Conservation (phyloP, 768 basidiomycete species). For the Pisolithus tinctorius region DNA sequence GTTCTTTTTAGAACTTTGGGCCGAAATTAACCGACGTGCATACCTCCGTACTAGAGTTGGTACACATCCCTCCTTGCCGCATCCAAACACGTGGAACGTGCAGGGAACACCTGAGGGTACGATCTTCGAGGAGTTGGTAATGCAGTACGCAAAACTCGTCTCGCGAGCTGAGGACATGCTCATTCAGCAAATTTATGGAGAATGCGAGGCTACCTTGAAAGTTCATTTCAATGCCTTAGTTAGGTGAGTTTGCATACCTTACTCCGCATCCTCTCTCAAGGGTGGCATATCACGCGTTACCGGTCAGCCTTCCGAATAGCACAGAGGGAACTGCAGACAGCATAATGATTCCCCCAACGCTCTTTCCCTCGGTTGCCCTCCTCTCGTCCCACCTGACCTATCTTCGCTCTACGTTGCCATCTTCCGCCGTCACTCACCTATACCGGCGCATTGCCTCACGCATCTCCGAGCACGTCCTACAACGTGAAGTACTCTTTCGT, state of each 20-base stretch:
- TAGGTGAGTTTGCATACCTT: slow-evolving; percentile 27
- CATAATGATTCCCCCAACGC: slow-evolving; percentile 56
- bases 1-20: slow-evolving; percentile 92
- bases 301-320: not conserved
- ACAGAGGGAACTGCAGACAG: slow-evolving; percentile 14
- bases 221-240: slow-evolving; percentile 56
- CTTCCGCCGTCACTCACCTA: slow-evolving; percentile 46
- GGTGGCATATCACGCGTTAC: no score
- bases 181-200: slow-evolving; percentile 72
- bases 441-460: slow-evolving; percentile 72
- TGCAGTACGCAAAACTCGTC: slow-evolving; percentile 52
- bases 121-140: slow-evolving; percentile 74
- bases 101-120: slow-evolving; percentile 47
- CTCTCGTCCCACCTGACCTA: slow-evolving; percentile 74
- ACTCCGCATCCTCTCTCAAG: not conserved
- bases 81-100: slow-evolving; percentile 23
- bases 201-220: slow-evolving; percentile 73
- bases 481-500: slow-evolving; percentile 76
- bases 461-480: slow-evolving; percentile 71
- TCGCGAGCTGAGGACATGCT: slow-evolving; percentile 84
- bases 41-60: slow-evolving; percentile 51
- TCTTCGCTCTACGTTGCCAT: slow-evolving; percentile 59
- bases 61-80: slow-evolving; percentile 45
- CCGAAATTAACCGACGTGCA: slow-evolving; percentile 61
- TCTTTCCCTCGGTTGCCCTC: slow-evolving; percentile 71